Conservation (phyloP, 129 eudicot genomes). For the Silybum marianum region DNA sequence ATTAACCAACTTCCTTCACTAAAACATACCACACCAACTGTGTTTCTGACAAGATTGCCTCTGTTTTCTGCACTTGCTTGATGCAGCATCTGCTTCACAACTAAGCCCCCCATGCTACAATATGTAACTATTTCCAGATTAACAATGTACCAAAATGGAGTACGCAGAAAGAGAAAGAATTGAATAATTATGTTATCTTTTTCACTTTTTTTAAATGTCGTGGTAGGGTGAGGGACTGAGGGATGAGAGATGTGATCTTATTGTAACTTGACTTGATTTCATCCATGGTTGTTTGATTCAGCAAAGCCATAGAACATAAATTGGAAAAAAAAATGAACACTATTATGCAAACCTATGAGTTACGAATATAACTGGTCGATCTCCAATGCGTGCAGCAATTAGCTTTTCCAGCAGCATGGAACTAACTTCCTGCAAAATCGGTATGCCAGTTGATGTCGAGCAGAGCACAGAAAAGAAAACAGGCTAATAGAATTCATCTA, state of each 20-base stretch:
- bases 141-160: background rate
- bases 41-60: constrained; percentile 77
- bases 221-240: constrained; percentile 7
- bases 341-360: constrained; percentile 69
- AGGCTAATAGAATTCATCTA: background rate
- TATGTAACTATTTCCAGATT: background rate
- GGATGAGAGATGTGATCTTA: constrained; percentile 7
- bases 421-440: constrained; percentile 83
- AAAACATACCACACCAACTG: constrained; percentile 85
- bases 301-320: background rate
- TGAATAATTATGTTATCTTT: background rate
- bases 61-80: constrained; percentile 79
- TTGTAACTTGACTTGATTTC: background rate
- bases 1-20: background rate
- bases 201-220: background rate
- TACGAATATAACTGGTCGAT: constrained; percentile 87
- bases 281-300: background rate
- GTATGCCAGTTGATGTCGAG: background rate
- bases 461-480: background rate
- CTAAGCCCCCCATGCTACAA: constrained; percentile 98
- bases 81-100: constrained; percentile 94
- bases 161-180: background rate
- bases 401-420: constrained; percentile 89
- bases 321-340: background rate
- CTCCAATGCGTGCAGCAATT: constrained; percentile 87